phyloP scores from a whole-genome alignment of 2,329 filamentous ascomycete species.

The Cladophialophora psammophila region DNA sequence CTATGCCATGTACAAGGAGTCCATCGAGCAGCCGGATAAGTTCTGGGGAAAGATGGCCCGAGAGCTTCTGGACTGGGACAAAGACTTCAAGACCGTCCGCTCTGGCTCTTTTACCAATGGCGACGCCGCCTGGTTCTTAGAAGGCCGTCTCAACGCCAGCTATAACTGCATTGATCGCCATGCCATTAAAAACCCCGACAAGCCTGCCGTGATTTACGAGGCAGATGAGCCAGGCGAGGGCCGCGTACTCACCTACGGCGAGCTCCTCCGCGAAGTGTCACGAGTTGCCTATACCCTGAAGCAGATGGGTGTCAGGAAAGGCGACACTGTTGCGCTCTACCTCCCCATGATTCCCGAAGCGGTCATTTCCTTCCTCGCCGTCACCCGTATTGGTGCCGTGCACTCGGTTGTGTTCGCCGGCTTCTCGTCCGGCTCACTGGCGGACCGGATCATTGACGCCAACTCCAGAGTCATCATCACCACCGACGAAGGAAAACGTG shows the following conservation, averaged over 20 bases:
- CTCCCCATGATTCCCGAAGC: conserved; percentile 99
- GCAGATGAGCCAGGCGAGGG: conserved; percentile 89
- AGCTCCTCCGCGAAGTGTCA: conserved; percentile 91
- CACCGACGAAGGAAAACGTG: conserved; percentile 95
- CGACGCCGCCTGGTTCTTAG: conserved; percentile 92
- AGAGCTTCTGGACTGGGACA: conserved; percentile 87
- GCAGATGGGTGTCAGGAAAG: conserved; percentile 95
- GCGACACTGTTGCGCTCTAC: conserved; percentile 96
- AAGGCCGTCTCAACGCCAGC: conserved; percentile 91
- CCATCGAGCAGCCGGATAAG: conserved; percentile 84
- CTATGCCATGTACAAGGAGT: conserved; percentile 75
- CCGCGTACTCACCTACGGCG: conserved; percentile 88
- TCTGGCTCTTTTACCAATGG: conserved; percentile 77
- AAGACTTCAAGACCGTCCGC: conserved; percentile 89
- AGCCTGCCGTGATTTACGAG: conserved; percentile 97
- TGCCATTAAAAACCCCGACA: conserved; percentile 91
- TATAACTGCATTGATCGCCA: conserved; percentile 98
- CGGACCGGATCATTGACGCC: conserved; percentile 92
- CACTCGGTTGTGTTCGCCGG: conserved; percentile 98
- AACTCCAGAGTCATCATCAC: conserved; percentile 94
- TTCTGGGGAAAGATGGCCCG: conserved; percentile 90
- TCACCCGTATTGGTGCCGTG: conserved; percentile 88
- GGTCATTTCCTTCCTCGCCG: conserved; percentile 87
- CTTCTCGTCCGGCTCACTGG: conserved; percentile 94
- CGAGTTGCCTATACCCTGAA: conserved; percentile 86